Base-by-base conservation (phyloP, 805 yeast genomes). In the Zygosaccharomyces gambellarensis region DNA sequence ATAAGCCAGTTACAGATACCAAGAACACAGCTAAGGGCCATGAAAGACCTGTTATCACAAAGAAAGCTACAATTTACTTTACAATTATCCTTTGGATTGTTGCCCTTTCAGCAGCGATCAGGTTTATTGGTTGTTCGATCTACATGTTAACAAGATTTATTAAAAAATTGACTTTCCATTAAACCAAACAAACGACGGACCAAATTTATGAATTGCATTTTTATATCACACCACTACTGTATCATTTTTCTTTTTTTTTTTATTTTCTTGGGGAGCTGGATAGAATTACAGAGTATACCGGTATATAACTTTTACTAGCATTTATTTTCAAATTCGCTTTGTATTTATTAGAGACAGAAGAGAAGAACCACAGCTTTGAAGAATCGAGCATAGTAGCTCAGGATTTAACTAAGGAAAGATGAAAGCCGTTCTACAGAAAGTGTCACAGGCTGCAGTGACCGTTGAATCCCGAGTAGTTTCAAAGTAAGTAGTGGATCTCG, bases 371-470 rank as follows among this genome's bases (percentile, higher is more conserved):
- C 38, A 34, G 14, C 38, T 17, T 14, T 34, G 4, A 17, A 34
- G 17, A 11, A 29, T 34, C 31, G 46, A 34, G 40, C 28, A 34
- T 17, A 22, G n/a, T 23, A 30, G 21, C 10, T 9, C 19, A 30
- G n/a, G 21, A 28, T 14, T 29, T 10, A 10, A 8, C 6, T 23
- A 40, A 23, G 17, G 17, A 17, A 17, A 17, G 8, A 92, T 92
- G 99, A 84, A 82, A 65, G 88, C 90, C 3, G 96, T 94, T 1
- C 79, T 94, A 30, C 99, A 94, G 64, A 81, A 87, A 61, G 98
- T 92, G 5, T 87, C 85, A 53, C 76, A 78, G 42, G 98, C 97
- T 0, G 85, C 96, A 0, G 99, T 94, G 0, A 80, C 88, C 0
- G 99, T 94, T 0, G 88, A 90, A 45, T 71, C 74, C 7, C 63